Evolutionary conservation across 2,329 filamentous ascomycete species (phyloP), one percentile per base, ranked within the genome.

Genomic region (Pseudogymnoascus sp.): DNA sequence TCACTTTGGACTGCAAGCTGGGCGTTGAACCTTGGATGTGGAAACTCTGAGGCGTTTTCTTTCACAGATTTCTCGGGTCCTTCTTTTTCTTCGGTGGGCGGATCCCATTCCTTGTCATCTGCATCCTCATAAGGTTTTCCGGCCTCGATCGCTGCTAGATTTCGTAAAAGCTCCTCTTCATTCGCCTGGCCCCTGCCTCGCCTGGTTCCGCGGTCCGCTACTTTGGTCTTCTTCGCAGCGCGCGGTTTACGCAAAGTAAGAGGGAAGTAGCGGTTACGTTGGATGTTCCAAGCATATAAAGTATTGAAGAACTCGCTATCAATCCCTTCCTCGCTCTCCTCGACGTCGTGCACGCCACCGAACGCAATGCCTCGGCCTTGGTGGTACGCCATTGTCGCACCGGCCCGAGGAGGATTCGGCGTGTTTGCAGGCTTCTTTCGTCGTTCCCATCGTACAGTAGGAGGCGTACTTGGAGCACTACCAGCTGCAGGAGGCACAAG

Each of bases 281-380:
- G 95, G 67, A 96, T 87, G 72, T 96, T 97, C 91, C 93, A 97
- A 4, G 93, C 90, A 71, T 90, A 96, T 23, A 97, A 77, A 63
- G 87, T 84, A 70, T 97, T 93, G 79, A 97, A 99, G 77, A 99
- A 99, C 74, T 97, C 93, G 72, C 91, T 96, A 63, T 99, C 93
- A 68, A 99, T 96, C 3, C 90, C 92, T 74, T 99, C 95, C 73
- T 96, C 93, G 67, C 85, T 93, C 73, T 93, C 84, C 74, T 96
- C 91, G 0, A 96, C 89, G 69, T 96, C 93, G 71, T 97, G 91
- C 3, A 99, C 95, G 62, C 95, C 95, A 50, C 95, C 95, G 73
- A 97, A 97, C 71, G 91, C 78, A 64, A 99, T 93, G 0, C 95
- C 95, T 65, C 95, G 86, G 0, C 93, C 93, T 76, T 93, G 95